Base-by-base conservation (phyloP, 441 rosid genomes). In the Theobroma grandiflorum region DNA sequence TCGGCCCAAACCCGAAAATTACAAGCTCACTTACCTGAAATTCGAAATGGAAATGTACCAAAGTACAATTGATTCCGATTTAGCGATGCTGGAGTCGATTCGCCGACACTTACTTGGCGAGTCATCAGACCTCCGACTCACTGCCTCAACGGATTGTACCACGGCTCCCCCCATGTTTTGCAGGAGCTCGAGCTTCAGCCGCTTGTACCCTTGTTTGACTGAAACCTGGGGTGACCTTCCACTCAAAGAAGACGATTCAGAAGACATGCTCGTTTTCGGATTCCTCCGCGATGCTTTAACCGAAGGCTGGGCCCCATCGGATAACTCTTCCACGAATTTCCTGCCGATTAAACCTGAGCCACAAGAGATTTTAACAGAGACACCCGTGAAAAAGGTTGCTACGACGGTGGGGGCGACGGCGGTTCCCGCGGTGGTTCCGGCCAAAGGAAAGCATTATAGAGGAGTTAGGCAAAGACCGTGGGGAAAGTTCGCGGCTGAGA, bases 401-500 rank as follows among this genome's bases (percentile, higher is more conserved):
- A 47, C 69, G 12, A 38, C 31, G n/a, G 38, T 68, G 43, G 68
- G 74, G 14, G 38, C 72, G 16, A 66, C 2, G 43, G 66, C 77
- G 55, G 73, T 70, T 35, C 81, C 83, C 37, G 72, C 80, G 72
- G 84, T 35, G 81, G 88, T 59, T 12, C 86, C 90, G 47, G 33
- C 82, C 18, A 88, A 81, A 86, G 98, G 96, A 63, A 93, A 90
- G 84, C 98, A 91, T 63, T 96, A 91, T 68, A 85, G 98, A 73
- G 99, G 99, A 11, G 98, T 96, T 55, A 93, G 99, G 79, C 94
- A 85, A 84, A 84, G 99, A 83, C 99, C 98, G 35, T 96, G 99
- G 99, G 99, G 99, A 55, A 96, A 93, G 79, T 96, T 89, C 67
- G 98, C 99, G 47, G 98, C 98, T 31, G 99, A 96, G 94, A 96